Conservation (phyloP, 371 early-diverging fungal species). For the Rhizopus delemar region DNA sequence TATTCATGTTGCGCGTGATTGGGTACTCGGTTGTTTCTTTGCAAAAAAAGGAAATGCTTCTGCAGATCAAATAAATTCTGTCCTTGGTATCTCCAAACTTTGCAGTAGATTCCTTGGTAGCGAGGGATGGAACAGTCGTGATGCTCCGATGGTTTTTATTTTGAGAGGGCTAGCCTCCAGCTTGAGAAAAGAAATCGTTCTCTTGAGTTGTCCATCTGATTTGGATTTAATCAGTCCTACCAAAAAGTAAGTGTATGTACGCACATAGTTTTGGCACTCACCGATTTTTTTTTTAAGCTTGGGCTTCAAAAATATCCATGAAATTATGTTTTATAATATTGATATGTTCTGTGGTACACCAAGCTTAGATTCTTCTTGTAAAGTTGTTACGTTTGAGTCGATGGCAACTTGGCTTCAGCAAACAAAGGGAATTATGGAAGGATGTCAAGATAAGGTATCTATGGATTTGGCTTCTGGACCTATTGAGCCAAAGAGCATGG, state of each 20-base stretch:
- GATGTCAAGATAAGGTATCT: slow-evolving; percentile 1
- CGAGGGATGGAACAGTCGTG: slow-evolving; percentile 37
- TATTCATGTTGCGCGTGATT: slow-evolving; percentile 30
- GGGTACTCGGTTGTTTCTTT: slow-evolving; percentile 45
- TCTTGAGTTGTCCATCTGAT: slow-evolving; percentile 30
- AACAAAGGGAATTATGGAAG: slow-evolving; percentile 39
- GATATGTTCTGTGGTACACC: slow-evolving; percentile 51
- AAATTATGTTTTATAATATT: slow-evolving; percentile 50
- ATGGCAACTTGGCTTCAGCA: slow-evolving; percentile 73
- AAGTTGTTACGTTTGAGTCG: slow-evolving; percentile 73
- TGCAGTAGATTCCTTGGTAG: slow-evolving; percentile 14
- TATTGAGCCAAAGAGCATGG: slow-evolving; percentile 45
- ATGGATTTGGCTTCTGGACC: slow-evolving; percentile 24
- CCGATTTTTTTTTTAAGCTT: slow-evolving; percentile 9
- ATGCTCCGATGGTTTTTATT: slow-evolving; percentile 52
- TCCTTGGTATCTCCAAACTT: slow-evolving; percentile 21
- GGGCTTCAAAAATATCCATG: slow-evolving; percentile 35
- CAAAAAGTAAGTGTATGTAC: slow-evolving; percentile 32
- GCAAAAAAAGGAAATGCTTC: slow-evolving; percentile 3
- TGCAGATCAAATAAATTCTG: slow-evolving; percentile 8
- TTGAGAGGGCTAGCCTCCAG: slow-evolving; percentile 60
- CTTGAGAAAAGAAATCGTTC: slow-evolving; percentile 48
- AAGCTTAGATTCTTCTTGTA: slow-evolving; percentile 63
- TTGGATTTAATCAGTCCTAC: slow-evolving; percentile 17
- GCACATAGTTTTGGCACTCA: neutral